These are phyloP conservation scores for Neurospora cerealis DNA, from an alignment of 495 filamentous ascomycete species.

Conservation along the genomic window DNA sequence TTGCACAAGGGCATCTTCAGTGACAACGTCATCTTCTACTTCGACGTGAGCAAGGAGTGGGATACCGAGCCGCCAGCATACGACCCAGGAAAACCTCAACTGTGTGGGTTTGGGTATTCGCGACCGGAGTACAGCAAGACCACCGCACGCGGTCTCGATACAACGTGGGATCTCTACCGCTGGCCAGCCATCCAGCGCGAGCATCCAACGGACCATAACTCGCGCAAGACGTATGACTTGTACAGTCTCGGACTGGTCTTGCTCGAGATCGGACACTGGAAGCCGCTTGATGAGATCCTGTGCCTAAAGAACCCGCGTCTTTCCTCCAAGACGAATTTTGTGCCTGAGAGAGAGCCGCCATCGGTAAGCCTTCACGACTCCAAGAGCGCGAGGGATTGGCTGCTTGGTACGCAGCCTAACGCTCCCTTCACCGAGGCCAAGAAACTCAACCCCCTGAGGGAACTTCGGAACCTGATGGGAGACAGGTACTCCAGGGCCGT, in stretches of 20 bases:
- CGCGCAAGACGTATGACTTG: slow-evolving; percentile 40
- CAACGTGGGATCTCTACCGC: slow-evolving; percentile 22
- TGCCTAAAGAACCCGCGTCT: too few relatives aligned
- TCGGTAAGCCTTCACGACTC: slow-evolving; percentile 14
- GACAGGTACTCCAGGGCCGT: slow-evolving; percentile 18
- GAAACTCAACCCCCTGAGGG: slow-evolving; percentile 12
- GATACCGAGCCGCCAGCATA: neutral
- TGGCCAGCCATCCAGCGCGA: slow-evolving; percentile 21
- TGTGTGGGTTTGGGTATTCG: slow-evolving; percentile 22
- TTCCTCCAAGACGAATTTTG: too few relatives aligned
- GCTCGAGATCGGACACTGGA: slow-evolving; percentile 43
- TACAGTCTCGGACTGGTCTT: slow-evolving; percentile 41
- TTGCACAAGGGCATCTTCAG: slow-evolving; percentile 47
- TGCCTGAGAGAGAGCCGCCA: neutral
- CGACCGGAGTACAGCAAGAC: slow-evolving; percentile 18
- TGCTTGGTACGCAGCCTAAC: slow-evolving; percentile 6
- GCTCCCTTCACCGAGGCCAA: slow-evolving; percentile 7
- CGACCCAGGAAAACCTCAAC: neutral
- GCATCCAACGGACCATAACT: slow-evolving; percentile 17
- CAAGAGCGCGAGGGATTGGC: slow-evolving; percentile 17
- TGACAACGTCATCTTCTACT: slow-evolving; percentile 42
- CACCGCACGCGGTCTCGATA: slow-evolving; percentile 17
- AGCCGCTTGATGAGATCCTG: slow-evolving; percentile 33
- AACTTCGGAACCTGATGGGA: slow-evolving; percentile 14
- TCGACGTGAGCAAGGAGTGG: neutral